Evolutionary conservation across 345 rosid species (phyloP).

Genomic region (Boechera retrofracta): DNA sequence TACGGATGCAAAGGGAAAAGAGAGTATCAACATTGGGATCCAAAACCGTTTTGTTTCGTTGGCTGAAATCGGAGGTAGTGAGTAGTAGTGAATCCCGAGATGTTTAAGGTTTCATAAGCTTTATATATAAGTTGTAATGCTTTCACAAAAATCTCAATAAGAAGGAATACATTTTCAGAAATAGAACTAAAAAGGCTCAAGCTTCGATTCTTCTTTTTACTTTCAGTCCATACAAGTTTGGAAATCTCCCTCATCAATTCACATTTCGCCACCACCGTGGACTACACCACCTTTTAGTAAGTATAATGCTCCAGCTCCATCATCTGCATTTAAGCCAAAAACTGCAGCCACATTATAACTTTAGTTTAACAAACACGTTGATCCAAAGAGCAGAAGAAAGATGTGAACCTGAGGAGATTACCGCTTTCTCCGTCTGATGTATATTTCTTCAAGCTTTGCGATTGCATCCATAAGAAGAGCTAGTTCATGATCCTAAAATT

Average conservation of each 20-base stretch:
- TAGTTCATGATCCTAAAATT: slow-evolving; percentile 83
- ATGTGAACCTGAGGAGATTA: slow-evolving; percentile 48
- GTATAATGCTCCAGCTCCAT: slow-evolving; percentile 35
- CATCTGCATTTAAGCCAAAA: slow-evolving; percentile 35
- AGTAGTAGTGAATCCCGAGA: too few species aligned
- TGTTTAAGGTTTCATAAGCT: too few species aligned
- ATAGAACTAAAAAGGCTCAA: too few species aligned
- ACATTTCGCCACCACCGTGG: slow-evolving; percentile 31
- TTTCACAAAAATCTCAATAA: too few species aligned
- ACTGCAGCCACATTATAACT: slow-evolving; percentile 20
- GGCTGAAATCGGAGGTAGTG: too few species aligned
- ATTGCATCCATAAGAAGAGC: slow-evolving; percentile 81
- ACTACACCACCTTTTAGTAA: slow-evolving; percentile 34
- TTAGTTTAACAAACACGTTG: slow-evolving; percentile 18
- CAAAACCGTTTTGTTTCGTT: too few species aligned
- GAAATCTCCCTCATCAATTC: slow-evolving; percentile 34
- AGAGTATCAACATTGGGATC: too few species aligned
- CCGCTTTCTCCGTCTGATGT: slow-evolving; percentile 95
- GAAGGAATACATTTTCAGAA: too few species aligned
- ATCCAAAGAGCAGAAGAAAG: slow-evolving; percentile 14
- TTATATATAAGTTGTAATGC: too few species aligned
- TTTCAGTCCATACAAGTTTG: slow-evolving; percentile 20
- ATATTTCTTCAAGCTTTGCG: slow-evolving; percentile 84
- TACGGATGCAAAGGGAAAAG: too few species aligned
- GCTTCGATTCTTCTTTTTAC: too few species aligned